These are phyloP conservation scores for Penicillium subrubescens DNA, from an alignment of 495 filamentous ascomycete species.

Conservation along the genomic window DNA sequence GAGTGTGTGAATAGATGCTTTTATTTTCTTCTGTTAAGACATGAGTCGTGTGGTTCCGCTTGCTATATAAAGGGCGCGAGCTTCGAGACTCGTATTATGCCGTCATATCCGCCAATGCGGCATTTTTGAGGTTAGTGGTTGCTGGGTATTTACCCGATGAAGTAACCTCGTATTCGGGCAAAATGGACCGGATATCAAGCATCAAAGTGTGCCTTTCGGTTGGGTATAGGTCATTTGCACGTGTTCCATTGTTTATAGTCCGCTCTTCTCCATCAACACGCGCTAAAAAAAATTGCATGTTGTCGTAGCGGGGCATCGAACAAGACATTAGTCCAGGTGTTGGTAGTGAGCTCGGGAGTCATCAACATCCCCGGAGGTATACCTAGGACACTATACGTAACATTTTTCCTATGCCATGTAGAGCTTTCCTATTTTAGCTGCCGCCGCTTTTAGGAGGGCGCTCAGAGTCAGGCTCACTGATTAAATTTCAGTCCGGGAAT, in stretches of 20 bases:
- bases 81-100: background rate
- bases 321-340: too few relatives aligned
- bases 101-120: slow-evolving; percentile 1
- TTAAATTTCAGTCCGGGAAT: slow-evolving; percentile 21
- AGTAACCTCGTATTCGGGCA: background rate
- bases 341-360: too few relatives aligned
- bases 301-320: too few relatives aligned
- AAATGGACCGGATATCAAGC: background rate
- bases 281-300: too few relatives aligned
- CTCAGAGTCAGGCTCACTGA: slow-evolving; percentile 31
- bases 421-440: slow-evolving; percentile 16
- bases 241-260: too few relatives aligned
- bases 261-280: too few relatives aligned
- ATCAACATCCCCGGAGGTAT: too few relatives aligned
- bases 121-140: background rate
- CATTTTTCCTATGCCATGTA: slow-evolving; percentile 5
- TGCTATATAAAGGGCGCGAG: background rate
- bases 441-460: slow-evolving; percentile 20
- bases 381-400: too few relatives aligned
- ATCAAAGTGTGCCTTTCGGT: background rate
- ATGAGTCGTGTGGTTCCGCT: background rate
- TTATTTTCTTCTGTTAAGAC: too few relatives aligned
- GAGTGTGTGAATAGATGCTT: background rate
- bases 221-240: too few relatives aligned
- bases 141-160: background rate